Evolutionary conservation across 2,329 filamentous ascomycete species (phyloP).

Genomic region (Talaromyces sp.): DNA sequence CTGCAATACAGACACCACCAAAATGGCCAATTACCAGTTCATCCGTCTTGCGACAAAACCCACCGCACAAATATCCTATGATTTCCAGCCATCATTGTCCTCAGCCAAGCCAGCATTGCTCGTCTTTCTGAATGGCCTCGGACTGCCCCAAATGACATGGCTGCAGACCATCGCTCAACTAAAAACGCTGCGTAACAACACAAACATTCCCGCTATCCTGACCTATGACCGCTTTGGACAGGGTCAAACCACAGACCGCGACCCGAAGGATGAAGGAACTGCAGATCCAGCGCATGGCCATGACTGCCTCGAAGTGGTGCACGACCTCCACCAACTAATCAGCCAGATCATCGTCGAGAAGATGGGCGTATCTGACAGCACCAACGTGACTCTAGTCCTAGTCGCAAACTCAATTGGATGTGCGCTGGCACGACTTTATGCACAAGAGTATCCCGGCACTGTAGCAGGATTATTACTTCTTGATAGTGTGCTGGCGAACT

Average conservation of each 20-base stretch:
- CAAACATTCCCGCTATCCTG: conserved; percentile 44
- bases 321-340: conserved; percentile 47
- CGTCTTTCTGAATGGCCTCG: conserved; percentile 46
- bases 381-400: conserved; percentile 41
- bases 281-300: conserved; percentile 45
- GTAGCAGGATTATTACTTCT: conserved; percentile 51
- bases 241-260: conserved; percentile 48
- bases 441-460: conserved; percentile 44
- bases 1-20: neutral
- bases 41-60: conserved; percentile 22
- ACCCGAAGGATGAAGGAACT: conserved; percentile 37
- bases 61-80: conserved; percentile 21
- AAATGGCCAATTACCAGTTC: conserved; percentile 20
- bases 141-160: conserved; percentile 41
- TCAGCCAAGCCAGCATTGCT: conserved; percentile 27
- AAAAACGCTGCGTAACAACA: conserved; percentile 17
- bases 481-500: conserved; percentile 58
- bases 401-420: conserved; percentile 55
- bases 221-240: conserved; percentile 60
- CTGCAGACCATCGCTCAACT: conserved; percentile 29
- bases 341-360: conserved; percentile 37
- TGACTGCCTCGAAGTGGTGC: conserved; percentile 43
- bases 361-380: conserved; percentile 20
- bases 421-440: conserved; percentile 52
- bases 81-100: conserved; percentile 17